These are phyloP conservation scores for Solanum hybrid DNA, from an alignment of 305 asterid genomes.

Conservation along the genomic window DNA sequence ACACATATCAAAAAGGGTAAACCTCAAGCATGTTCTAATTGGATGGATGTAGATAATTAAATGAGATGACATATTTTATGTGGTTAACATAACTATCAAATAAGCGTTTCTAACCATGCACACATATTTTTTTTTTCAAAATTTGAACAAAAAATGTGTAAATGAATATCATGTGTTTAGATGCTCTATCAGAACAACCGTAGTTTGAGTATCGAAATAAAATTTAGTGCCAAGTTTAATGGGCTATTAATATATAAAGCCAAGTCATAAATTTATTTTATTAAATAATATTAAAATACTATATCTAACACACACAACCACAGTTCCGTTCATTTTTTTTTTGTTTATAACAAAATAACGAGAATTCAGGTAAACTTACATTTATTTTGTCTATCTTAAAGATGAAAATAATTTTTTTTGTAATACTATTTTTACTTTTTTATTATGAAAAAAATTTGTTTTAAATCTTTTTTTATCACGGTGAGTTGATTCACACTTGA, in stretches of 20 bases:
- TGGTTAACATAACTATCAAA: neutral
- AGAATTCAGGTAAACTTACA: neutral
- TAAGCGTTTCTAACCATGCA: neutral
- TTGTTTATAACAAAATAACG: neutral
- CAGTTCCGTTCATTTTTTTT: no score
- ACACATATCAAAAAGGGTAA: neutral
- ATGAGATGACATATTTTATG: neutral
- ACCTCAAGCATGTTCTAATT: neutral
- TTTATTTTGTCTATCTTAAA: neutral
- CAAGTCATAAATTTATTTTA: neutral
- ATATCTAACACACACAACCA: neutral
- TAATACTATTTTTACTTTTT: no score
- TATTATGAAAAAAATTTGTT: no score
- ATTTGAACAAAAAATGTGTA: neutral
- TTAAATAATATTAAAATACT: neutral
- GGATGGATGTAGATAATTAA: neutral
- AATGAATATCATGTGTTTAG: neutral
- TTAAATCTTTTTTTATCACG: no score
- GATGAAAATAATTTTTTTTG: neutral
- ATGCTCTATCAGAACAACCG: neutral
- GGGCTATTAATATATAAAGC: neutral
- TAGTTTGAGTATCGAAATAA: neutral
- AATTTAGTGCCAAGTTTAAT: neutral
- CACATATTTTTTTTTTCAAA: neutral
- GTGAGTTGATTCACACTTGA: no score